A percentile compares a stretch with the other conserved stretches of the same genome.
phyloP scores from a whole-genome alignment of 305 asterid species.

The Rubia peregrina region DNA sequence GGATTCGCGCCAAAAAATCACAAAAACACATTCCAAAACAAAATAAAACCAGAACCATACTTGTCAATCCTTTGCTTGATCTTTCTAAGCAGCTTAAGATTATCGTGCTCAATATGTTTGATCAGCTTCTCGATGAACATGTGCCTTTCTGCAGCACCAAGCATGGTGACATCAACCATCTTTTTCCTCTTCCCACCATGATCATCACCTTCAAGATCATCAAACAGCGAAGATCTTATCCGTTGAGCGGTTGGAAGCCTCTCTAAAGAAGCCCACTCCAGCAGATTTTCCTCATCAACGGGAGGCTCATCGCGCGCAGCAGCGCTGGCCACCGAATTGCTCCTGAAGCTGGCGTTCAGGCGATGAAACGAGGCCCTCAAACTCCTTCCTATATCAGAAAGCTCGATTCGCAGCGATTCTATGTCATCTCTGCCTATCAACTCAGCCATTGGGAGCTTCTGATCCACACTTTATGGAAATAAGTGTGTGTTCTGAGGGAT shows the following conservation, averaged over 20 bases:
- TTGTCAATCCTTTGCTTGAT: constrained; percentile 58
- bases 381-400: constrained; percentile 44
- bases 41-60: constrained; percentile 20
- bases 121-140: constrained; percentile 69
- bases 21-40: neutral
- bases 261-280: constrained; percentile 64
- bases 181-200: constrained; percentile 28
- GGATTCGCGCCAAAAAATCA: neutral
- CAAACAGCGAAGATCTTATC: constrained; percentile 55
- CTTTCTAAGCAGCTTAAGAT: constrained; percentile 55
- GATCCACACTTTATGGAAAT: neutral
- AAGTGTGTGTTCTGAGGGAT: neutral
- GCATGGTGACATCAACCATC: constrained; percentile 67
- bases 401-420: constrained; percentile 38
- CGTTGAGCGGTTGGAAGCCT: constrained; percentile 57
- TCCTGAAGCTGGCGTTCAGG: constrained; percentile 22
- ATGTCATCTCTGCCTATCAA: constrained; percentile 47
- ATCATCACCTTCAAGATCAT: constrained; percentile 24
- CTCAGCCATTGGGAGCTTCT: constrained; percentile 34
- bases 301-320: constrained; percentile 15
- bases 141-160: constrained; percentile 53
- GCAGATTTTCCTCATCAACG: constrained; percentile 38
- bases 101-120: constrained; percentile 67
- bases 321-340: constrained; percentile 30
- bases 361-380: constrained; percentile 37